Base-by-base conservation (phyloP, 2,329 filamentous ascomycete species). In the Diaporthe nobilis region DNA sequence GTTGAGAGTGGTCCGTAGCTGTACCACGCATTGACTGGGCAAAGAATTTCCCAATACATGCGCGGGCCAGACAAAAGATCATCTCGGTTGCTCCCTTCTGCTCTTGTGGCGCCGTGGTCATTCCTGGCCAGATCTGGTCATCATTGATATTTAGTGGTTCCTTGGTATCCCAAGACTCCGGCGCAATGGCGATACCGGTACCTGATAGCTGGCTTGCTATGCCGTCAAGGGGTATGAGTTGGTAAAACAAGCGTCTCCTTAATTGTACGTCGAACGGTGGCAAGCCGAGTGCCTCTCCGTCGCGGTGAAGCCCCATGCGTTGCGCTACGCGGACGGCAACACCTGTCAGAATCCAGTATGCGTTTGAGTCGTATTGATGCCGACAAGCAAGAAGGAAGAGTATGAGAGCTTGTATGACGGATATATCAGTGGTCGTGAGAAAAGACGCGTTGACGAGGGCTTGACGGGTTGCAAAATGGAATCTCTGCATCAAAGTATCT, bases 341-440 rank as follows among this genome's bases (percentile, higher is more conserved):
- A 5, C 87, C 88, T 13, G 89, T 84, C 39, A 87, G 81, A 63
- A 88, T 86, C 88, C 88, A 91, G 71, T 87, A 86, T 0, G 86
- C 86, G 53, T 88, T 85, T 17, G 86, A 83, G 75, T 89, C 87
- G 55, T 72, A n/a, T 42, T 20, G 65, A 15, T 42, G 10, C 1
- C 70, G 74, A 42, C 58, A 63, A 42, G 60, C 58, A 44, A 75
- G 47, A 10, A 90, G 80, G 71, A 87, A 89, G 0, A 91, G 81
- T 0, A 88, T 82, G 61, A 88, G 86, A 0, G 88, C 88, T 81
- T 91, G 89, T 22, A 91, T 79, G 0, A 90, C 85, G n/a, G 85
- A 82, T n/a, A 90, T 77, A 63, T 89, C 87, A 0, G 87, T 88
- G 0, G 88, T 87, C 37, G 85, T 85, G 9, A 91, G 82, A 57